Percentiles rank a stretch among this genome's conserved stretches.
Evolutionary conservation across 2,329 filamentous ascomycete species (phyloP).

Genomic region (Penicillium sp.): DNA sequence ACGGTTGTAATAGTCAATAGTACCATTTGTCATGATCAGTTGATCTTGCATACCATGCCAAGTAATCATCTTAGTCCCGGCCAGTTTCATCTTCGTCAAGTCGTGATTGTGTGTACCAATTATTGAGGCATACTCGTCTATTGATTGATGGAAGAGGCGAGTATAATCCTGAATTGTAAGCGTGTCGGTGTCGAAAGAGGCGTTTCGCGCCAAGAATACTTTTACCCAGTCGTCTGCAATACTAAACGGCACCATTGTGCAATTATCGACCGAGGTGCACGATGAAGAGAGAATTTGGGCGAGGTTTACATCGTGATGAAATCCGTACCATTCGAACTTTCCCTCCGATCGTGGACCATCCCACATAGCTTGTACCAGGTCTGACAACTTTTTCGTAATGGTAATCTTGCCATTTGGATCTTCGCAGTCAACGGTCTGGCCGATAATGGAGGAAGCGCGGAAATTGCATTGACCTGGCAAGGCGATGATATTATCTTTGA

Average conservation of each 20-base stretch:
- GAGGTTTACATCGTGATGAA: neutral
- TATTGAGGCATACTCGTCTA: constrained; percentile 36
- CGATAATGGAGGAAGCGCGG: constrained; percentile 30
- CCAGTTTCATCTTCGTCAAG: constrained; percentile 39
- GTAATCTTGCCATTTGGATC: constrained; percentile 17
- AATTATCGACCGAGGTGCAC: constrained; percentile 27
- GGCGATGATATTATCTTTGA: constrained; percentile 15
- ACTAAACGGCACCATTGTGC: constrained; percentile 32
- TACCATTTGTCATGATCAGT: constrained; percentile 43
- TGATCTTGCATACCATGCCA: constrained; percentile 49
- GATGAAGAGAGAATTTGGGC: constrained; percentile 19
- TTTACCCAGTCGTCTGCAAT: constrained; percentile 42
- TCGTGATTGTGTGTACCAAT: constrained; percentile 46
- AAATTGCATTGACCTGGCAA: constrained; percentile 24
- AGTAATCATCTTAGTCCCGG: constrained; percentile 50
- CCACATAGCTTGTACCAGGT: constrained; percentile 39
- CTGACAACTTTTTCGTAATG: constrained; percentile 19
- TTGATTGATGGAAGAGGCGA: constrained; percentile 30
- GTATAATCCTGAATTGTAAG: constrained; percentile 31
- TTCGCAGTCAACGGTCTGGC: constrained; percentile 20
- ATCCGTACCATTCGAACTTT: neutral
- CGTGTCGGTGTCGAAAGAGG: constrained; percentile 33
- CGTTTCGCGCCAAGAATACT: constrained; percentile 38
- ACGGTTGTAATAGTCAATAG: constrained; percentile 41
- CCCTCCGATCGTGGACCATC: neutral